Evolutionary conservation across 495 filamentous ascomycete species (phyloP), one percentile per base, ranked within the genome.

Genomic region (Xylaria flabelliformis): DNA sequence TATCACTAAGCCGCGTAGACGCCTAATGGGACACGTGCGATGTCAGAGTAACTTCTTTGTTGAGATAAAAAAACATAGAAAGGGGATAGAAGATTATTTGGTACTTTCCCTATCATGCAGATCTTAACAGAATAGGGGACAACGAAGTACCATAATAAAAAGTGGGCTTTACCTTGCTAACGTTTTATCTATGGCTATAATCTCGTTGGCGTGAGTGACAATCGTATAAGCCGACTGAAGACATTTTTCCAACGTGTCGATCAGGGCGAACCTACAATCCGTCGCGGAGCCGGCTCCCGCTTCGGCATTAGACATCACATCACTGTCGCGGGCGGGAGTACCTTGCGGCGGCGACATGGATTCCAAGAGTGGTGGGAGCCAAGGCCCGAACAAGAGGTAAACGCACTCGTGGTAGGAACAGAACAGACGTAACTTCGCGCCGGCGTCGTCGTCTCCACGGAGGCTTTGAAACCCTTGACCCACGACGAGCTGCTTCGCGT

Each of bases 381-480:
- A 64, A 21, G 61, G 61, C n/a, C 36, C 61, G n/a, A 64, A 64
- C 6, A 64, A 29, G 36, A 64, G 39, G 21, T 64, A 64, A 26
- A 64, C 61, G 39, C 61, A 64, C 61, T 64, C 61, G 39, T 64
- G 39, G 61, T 64, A 64, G 12, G 61, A 64, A 44, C 61, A 64
- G 39, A 64, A 64, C 4, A 64, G 34, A 9, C 39, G 61, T 10
- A 64, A 39, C 21, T 64, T 64, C 61, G 39, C 39, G 19, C 61
- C 61, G 21, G 61, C 61, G 10, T 64, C 39, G 19, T 64, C 61
- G 21, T 64, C 61, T 64, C 61, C 61, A 29, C 61, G 39, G n/a
- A 64, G 61, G 36, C n/a, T 4, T n/a, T 64, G 39, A 21, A 64
- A 64, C 19, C 61, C 61, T 15, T 39, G 61, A 21, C 61, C 61